Evolutionary conservation across 208 protist genomes (phyloP), one percentile per base, ranked within the genome.

Genomic region (Trypanosoma scelopori): DNA sequence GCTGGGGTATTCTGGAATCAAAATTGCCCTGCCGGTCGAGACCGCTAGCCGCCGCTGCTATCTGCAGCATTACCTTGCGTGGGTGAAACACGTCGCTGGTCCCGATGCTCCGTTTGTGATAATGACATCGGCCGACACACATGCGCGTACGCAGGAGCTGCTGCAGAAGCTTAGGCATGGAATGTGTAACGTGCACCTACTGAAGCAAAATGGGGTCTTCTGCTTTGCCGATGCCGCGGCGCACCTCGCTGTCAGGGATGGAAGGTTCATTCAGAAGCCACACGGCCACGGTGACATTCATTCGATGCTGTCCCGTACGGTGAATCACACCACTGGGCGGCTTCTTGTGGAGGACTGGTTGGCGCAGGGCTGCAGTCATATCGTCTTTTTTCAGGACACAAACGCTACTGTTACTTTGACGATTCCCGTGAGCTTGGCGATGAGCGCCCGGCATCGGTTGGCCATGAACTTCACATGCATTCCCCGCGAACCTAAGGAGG

Each of bases 201-300:
- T 98, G 30, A 94, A 92, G 78, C 94, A 98, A 67, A 86, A 92
- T 63, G 85, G 76, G 46, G 94, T 97, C 16, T 91, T 94, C 50
- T 94, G 87, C 65, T 89, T 98, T 46, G 45, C 62, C 12, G 92
- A 98, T 69, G 85, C 60, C 30, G 56, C 35, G 18, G 88, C 80
- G 9, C 82, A 89, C 57, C 72, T 97, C n/a, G 87, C 86, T 0
- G 41, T 91, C 4, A 28, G 74, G 35, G 68, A 82, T 35, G 89
- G 87, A 2, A 79, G 56, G 35, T 65, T 91, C 23, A 52, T 88
- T 37, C 82, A 82, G 13, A 98, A 98, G 70, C 96, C 96, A 3
- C 93, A 98, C 74, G 96, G 96, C 0, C 96, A 98, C 81, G 96
- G 96, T 32, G 96, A 98, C 65, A 91, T 98, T 47, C 96, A 98